Percentiles rank a stretch among this genome's conserved stretches.
These are phyloP conservation scores for Talaromyces thailandensis DNA, from an alignment of 495 filamentous ascomycete species.

Conservation along the genomic window DNA sequence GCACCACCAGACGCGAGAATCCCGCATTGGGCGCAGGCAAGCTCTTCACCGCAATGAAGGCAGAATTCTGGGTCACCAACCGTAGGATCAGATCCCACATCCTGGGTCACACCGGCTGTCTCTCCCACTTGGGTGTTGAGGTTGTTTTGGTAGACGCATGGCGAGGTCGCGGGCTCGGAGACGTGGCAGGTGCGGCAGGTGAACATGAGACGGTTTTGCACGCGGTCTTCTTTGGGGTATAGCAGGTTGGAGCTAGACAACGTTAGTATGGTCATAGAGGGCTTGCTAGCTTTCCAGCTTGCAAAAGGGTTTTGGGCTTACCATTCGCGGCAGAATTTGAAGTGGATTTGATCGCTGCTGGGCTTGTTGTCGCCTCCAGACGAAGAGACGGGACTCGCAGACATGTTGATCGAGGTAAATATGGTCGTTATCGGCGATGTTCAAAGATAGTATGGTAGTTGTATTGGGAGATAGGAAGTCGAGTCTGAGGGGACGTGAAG, in stretches of 20 bases:
- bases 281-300: background rate
- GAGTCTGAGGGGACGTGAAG: background rate
- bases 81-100: constrained; percentile 94
- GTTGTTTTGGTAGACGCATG: constrained; percentile 88
- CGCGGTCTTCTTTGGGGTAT: constrained; percentile 85
- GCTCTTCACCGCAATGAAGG: constrained; percentile 41
- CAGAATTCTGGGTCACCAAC: constrained; percentile 62
- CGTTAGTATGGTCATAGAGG: constrained; percentile 11
- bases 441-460: background rate
- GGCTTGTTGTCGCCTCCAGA: constrained; percentile 44
- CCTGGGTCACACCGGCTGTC: constrained; percentile 93
- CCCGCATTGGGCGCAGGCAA: constrained; percentile 40
- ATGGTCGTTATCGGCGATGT: background rate
- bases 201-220: constrained; percentile 57
- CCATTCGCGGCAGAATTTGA: constrained; percentile 97
- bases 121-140: constrained; percentile 83
- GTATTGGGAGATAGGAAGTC: background rate
- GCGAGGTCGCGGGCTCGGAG: constrained; percentile 71
- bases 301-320: constrained; percentile 23
- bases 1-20: constrained; percentile 11
- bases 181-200: constrained; percentile 88
- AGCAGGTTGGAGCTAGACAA: constrained; percentile 78
- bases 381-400: constrained; percentile 55
- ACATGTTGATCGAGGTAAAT: constrained; percentile 21
- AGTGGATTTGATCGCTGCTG: constrained; percentile 71